Base-by-base conservation (phyloP, 345 rosid genomes). In the Punica granatum region DNA sequence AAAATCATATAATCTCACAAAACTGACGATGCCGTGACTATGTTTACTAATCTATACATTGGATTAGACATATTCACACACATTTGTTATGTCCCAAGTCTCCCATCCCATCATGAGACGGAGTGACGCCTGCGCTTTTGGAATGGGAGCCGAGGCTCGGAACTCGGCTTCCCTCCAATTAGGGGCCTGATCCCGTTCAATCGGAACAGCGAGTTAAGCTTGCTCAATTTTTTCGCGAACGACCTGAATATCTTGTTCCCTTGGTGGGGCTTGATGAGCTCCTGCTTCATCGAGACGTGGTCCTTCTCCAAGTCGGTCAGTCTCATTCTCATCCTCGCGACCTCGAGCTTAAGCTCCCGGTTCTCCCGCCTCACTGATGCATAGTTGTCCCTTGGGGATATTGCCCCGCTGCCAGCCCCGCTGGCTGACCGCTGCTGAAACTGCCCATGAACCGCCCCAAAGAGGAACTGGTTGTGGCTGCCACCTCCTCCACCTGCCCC, bases 271-370 rank as follows among this genome's bases (percentile, higher is more conserved):
- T 78, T 76, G 18, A 89, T 90, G 7, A 94, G 82, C 78, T 86
- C 97, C 71, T 91, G 99, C 76, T 91, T 94, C 83, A 94, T 94
- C 10, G 95, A 80, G 10, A 88, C 92, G n/a, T 90, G 99, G 67
- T 90, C 96, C 62, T 91, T 91, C 74, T 94, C 99, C 18, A 94
- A 75, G 79, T 94, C 99, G 10, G 99, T 94, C 54, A 94, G 79
- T 76, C 99, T 82, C 99, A 94, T 91, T 73, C 97, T 91, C 99
- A 94, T 94, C 66, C 97, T 91, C 37, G 99, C 90, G 16, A 94
- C 99, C 77, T 94, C 99, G 35, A 94, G 97, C 76, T 91, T 94
- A 69, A 94, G 76, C 74, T 94, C 99, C 51, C 96, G 76, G 81
- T 94, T 94, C 88, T 94, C 99, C 79, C 97, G 80, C 75, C 99